Conservation (phyloP, 768 basidiomycete species). For the Mycena rosella region DNA sequence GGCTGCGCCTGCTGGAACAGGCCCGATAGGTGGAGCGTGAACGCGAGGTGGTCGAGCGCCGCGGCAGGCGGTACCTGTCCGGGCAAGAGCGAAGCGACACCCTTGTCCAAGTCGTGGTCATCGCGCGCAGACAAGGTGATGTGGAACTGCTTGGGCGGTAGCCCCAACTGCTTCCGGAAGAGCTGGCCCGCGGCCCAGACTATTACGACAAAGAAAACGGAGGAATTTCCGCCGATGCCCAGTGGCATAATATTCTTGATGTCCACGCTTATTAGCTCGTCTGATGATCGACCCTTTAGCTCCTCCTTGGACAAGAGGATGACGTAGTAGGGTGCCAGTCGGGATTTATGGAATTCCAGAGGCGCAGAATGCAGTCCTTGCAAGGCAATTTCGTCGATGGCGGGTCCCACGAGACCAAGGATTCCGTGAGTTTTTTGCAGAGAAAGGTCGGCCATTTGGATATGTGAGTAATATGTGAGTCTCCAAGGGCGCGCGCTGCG, state of each 20-base stretch:
- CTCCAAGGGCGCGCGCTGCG: neutral
- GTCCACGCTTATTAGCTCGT: constrained; percentile 33
- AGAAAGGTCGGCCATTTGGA: neutral
- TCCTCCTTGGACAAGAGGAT: constrained; percentile 26
- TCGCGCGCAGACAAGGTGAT: constrained; percentile 60
- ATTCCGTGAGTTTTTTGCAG: constrained; percentile 9
- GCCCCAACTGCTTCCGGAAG: constrained; percentile 60
- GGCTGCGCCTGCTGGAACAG: constrained; percentile 50
- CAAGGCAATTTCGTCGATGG: constrained; percentile 25
- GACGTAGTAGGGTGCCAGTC: neutral
- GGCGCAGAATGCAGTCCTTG: constrained; percentile 9
- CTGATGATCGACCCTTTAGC: constrained; percentile 21
- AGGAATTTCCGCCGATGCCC: constrained; percentile 56
- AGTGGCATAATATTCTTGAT: constrained; percentile 47
- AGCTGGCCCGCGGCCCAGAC: constrained; percentile 68
- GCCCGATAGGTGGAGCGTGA: constrained; percentile 56
- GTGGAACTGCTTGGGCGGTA: constrained; percentile 68
- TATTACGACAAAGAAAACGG: constrained; percentile 62
- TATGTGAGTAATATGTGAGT: neutral
- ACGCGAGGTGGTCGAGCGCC: constrained; percentile 59
- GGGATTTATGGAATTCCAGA: neutral
- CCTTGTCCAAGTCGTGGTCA: constrained; percentile 61
- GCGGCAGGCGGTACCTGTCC: constrained; percentile 48
- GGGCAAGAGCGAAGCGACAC: constrained; percentile 58
- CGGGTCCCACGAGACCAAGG: constrained; percentile 18